Evolutionary conservation across 257 asterid genomes (phyloP), one percentile per base, ranked within the genome.

Genomic region (Solanum ossicruentum): DNA sequence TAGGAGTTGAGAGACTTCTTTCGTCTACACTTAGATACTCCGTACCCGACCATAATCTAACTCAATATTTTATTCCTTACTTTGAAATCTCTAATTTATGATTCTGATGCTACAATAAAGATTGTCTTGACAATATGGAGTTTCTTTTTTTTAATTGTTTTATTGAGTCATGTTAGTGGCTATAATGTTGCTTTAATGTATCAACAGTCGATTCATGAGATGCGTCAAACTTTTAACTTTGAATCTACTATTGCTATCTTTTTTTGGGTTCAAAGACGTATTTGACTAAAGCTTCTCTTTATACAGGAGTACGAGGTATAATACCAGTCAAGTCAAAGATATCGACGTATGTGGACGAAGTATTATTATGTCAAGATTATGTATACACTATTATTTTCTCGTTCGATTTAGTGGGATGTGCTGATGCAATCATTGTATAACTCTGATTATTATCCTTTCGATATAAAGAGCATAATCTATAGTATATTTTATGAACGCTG

Each of bases 51-150:
- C 85, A 70, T 60, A 66, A 83, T 85, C 85, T 57, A 73, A 51
- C 89, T 86, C 89, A 81, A 92, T 90, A 82, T 84, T 86, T 20
- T 85, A 87, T 84, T 84, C 80, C 83, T 6, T 80, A 54, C 56
- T 58, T 84, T 26, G 17, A 51, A 78, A 78, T 78, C 65, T 78
- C 0, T 70, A 69, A 69, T 69, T 17, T 23, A 28, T 26, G 65
- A 78, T 54, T 84, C 84, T 32, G 79, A 63, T 86, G 63, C 84
- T 13, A 23, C 47, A 16, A 26, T 52, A 9, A 26, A 51, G 63
- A 26, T 77, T 51, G 82, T 51, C 82, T 15, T 51, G 17, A 77
- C 63, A 21, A 61, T 21, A 77, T 77, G 43, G 7, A 49, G 9
- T 11, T 70, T 77, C 52, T 16, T 2, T 2, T 0, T 10, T 10